Percentiles rank a stretch among this genome's conserved stretches.
Conservation (phyloP, 768 basidiomycete genomes). For the Rhodotorula taiwanensis region DNA sequence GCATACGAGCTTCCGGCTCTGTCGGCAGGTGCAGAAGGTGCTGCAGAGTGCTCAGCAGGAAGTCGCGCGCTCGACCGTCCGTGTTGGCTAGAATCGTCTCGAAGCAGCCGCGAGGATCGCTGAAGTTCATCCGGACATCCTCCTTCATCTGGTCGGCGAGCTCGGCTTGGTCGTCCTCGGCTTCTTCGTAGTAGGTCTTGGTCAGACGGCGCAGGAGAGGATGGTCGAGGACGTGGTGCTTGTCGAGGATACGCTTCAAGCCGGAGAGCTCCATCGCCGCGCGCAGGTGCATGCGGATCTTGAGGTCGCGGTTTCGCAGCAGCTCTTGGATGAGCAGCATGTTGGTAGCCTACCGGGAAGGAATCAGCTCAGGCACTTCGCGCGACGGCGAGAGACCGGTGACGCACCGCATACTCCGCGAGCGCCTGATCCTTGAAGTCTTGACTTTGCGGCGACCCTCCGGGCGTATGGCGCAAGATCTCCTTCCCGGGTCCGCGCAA, state of each 20-base stretch:
- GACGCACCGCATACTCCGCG: conserved; percentile 70
- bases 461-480: too few relatives aligned
- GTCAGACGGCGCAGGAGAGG: conserved; percentile 68
- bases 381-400: neutral
- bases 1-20: conserved; percentile 72
- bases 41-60: conserved; percentile 89
- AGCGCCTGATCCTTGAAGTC: conserved; percentile 31
- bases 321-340: conserved; percentile 66
- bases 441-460: too few relatives aligned
- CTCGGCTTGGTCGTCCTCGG: conserved; percentile 66
- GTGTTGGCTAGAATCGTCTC: conserved; percentile 69
- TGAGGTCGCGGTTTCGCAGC: conserved; percentile 66
- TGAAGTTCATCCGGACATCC: conserved; percentile 66
- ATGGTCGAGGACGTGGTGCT: conserved; percentile 61
- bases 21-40: conserved; percentile 84
- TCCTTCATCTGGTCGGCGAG: conserved; percentile 48
- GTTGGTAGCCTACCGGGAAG: conserved; percentile 49
- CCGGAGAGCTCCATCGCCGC: conserved; percentile 85
- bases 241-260: conserved; percentile 61
- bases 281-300: conserved; percentile 77
- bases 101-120: conserved; percentile 78
- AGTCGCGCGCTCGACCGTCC: conserved; percentile 68
- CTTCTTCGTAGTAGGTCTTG: conserved; percentile 66
- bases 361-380: conserved; percentile 9
- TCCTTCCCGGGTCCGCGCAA: conserved; percentile 19